Percentiles rank a stretch among this genome's conserved stretches.
phyloP scores from a whole-genome alignment of 83 land plant genomes.

The Picea abies region DNA sequence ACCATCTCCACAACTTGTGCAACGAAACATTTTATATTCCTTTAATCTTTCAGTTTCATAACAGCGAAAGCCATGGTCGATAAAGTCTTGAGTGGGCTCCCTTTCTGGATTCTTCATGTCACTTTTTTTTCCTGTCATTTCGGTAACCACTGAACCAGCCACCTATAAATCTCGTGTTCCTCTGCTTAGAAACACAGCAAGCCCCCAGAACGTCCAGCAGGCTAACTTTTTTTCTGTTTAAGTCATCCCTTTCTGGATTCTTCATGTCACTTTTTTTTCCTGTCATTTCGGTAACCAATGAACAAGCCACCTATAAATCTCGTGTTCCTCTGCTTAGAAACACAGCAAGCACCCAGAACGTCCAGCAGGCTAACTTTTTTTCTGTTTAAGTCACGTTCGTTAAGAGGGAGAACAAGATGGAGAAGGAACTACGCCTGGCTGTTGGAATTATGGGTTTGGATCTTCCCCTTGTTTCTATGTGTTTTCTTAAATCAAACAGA shows the following conservation, averaged over 20 bases:
- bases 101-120: too few species aligned
- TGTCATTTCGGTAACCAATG: too few species aligned
- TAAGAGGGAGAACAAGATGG: background rate
- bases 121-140: too few species aligned
- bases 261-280: too few species aligned
- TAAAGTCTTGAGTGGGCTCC: too few species aligned
- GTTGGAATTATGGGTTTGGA: conserved; percentile 12
- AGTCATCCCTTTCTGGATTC: too few species aligned
- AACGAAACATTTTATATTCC: too few species aligned
- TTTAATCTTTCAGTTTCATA: too few species aligned
- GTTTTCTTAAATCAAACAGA: background rate
- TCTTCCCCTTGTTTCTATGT: background rate
- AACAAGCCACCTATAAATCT: background rate
- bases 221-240: background rate
- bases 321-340: background rate
- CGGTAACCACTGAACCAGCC: too few species aligned
- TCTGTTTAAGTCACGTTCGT: background rate
- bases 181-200: conserved; percentile 9
- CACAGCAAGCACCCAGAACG: background rate
- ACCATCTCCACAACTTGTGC: too few species aligned
- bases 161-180: background rate
- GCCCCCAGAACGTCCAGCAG: background rate
- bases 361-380: background rate
- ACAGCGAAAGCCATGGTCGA: too few species aligned
- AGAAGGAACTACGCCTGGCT: background rate